phyloP scores from a whole-genome alignment of 2,329 filamentous ascomycete genomes.

The Torrubiella hemipterigena region DNA sequence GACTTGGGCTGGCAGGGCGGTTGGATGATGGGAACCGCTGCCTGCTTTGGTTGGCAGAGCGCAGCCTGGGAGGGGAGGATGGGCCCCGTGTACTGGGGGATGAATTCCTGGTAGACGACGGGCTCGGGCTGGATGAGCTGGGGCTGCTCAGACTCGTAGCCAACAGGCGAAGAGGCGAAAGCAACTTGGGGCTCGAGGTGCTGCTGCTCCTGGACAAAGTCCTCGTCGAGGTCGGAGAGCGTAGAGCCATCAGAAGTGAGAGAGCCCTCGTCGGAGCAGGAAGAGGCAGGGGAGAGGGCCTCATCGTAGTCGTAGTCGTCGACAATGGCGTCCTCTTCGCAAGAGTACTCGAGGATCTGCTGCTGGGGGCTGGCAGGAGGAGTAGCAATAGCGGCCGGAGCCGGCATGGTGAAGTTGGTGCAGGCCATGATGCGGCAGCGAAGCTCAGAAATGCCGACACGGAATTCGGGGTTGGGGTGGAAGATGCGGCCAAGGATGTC shows the following conservation, averaged over 20 bases:
- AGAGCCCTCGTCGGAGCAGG: slow-evolving; percentile 41
- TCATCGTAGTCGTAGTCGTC: slow-evolving; percentile 28
- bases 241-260: slow-evolving; percentile 41
- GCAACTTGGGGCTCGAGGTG: slow-evolving; percentile 24
- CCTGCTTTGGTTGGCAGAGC: slow-evolving; percentile 19
- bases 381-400: slow-evolving; percentile 19
- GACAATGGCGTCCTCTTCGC: slow-evolving; percentile 31
- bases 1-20: slow-evolving; percentile 32
- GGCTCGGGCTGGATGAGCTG: slow-evolving; percentile 20
- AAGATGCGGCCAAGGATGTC: slow-evolving; percentile 80
- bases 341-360: slow-evolving; percentile 30
- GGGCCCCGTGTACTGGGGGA: slow-evolving; percentile 30
- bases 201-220: slow-evolving; percentile 32
- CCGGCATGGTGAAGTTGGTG: slow-evolving; percentile 53
- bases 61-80: slow-evolving; percentile 11
- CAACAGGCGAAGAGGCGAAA: slow-evolving; percentile 25
- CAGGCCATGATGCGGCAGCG: slow-evolving; percentile 66
- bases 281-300: slow-evolving; percentile 37
- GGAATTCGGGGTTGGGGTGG: slow-evolving; percentile 67
- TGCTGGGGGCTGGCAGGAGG: slow-evolving; percentile 31
- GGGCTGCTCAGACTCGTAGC: slow-evolving; percentile 35
- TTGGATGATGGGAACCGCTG: slow-evolving; percentile 24
- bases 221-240: slow-evolving; percentile 38
- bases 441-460: slow-evolving; percentile 73
- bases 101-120: slow-evolving; percentile 33